These are phyloP conservation scores for Saprolegnia parasitica DNA, from an alignment of 352 stramenopile genomes.

Conservation along the genomic window DNA sequence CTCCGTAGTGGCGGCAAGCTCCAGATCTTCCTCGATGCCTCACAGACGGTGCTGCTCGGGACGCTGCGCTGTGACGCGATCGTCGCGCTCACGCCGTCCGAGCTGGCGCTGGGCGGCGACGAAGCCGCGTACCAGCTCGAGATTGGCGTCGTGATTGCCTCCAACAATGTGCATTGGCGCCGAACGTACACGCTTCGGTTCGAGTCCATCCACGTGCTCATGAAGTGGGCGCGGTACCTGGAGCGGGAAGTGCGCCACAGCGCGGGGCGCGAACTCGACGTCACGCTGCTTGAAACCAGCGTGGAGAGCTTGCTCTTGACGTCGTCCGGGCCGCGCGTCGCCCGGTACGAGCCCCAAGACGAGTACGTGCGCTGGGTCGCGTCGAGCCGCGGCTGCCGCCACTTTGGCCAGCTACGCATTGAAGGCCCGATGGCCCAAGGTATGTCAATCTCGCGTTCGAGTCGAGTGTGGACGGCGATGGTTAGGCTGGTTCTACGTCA, in stretches of 20 bases:
- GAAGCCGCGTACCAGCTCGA: conserved; percentile 12
- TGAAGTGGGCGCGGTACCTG: conserved; percentile 80
- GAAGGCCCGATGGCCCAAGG: conserved; percentile 17
- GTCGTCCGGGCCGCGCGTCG: background rate
- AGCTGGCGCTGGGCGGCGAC: conserved; percentile 57
- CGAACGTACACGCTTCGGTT: conserved; percentile 79
- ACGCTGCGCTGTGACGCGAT: conserved; percentile 78
- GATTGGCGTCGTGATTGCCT: conserved; percentile 45
- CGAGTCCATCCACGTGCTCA: conserved; percentile 69
- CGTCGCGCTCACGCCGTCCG: conserved; percentile 78
- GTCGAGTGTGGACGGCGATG: background rate
- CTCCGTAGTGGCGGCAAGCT: conserved; percentile 77
- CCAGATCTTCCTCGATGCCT: conserved; percentile 64
- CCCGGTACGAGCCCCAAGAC: background rate
- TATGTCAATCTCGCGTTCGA: background rate
- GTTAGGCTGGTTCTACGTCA: conserved; percentile 79
- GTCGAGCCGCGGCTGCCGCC: conserved; percentile 2
- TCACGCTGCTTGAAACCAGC: conserved; percentile 1
- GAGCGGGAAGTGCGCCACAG: conserved; percentile 71
- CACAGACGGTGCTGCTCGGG: conserved; percentile 60
- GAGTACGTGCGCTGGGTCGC: background rate
- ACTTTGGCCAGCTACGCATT: conserved; percentile 22
- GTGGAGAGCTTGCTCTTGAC: background rate
- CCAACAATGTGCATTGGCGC: conserved; percentile 56
- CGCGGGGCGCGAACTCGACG: conserved; percentile 75